Evolutionary conservation across 305 asterid species (phyloP).

Genomic region (Rubia peregrina): DNA sequence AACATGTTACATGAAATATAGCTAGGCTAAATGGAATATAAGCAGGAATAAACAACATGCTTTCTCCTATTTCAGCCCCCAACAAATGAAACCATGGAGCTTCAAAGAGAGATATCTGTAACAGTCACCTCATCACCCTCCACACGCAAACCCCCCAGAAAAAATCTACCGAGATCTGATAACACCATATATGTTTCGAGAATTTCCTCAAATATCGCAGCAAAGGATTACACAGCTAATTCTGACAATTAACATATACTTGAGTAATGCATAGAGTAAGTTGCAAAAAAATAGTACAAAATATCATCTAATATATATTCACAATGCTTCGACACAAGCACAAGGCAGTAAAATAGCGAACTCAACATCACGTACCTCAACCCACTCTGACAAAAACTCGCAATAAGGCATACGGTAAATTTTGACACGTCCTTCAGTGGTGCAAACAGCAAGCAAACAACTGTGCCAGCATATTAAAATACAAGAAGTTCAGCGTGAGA

Average conservation of each 20-base stretch:
- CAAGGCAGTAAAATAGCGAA: not conserved
- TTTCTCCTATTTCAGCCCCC: not conserved
- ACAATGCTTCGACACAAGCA: not conserved
- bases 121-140: not conserved
- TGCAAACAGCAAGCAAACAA: slow-evolving; percentile 87
- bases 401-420: slow-evolving; percentile 66
- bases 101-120: not conserved
- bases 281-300: not conserved
- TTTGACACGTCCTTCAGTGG: slow-evolving; percentile 62
- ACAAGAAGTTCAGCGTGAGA: not conserved
- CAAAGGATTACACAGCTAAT: not conserved
- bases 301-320: not conserved
- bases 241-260: not conserved
- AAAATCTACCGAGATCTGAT: too few species aligned
- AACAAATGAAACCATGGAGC: not conserved
- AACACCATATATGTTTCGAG: not conserved
- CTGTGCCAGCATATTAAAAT: slow-evolving; percentile 29
- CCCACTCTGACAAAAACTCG: slow-evolving; percentile 72
- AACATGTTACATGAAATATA: not conserved
- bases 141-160: not conserved
- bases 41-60: not conserved
- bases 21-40: not conserved
- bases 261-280: not conserved
- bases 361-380: slow-evolving; percentile 44
- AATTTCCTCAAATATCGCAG: not conserved